These are phyloP conservation scores for Scedosporium boydii DNA, from an alignment of 2,329 filamentous ascomycete species.

Conservation along the genomic window DNA sequence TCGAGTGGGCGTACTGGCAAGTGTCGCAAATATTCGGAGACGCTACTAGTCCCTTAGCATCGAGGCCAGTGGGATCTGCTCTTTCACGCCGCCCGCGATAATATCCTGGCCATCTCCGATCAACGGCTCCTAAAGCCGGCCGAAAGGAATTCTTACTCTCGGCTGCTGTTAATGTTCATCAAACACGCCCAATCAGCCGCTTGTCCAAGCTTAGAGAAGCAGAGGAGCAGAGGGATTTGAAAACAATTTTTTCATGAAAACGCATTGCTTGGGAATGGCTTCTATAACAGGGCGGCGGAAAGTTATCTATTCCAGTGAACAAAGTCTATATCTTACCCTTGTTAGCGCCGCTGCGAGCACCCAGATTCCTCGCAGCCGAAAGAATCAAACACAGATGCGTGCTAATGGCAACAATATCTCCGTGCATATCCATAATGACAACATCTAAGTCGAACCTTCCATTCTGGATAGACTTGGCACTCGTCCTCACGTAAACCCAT, in stretches of 20 bases:
- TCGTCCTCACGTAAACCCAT: conserved; percentile 60
- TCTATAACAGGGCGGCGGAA: neutral
- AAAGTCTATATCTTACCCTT: neutral
- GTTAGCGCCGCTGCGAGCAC: neutral
- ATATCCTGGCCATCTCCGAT: too few species aligned
- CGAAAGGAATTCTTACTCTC: too few species aligned
- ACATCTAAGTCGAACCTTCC: conserved; percentile 70
- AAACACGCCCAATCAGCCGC: neutral
- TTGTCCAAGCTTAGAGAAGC: too few species aligned
- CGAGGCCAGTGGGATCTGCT: too few species aligned
- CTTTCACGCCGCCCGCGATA: too few species aligned
- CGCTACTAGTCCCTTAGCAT: too few species aligned
- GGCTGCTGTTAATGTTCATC: neutral
- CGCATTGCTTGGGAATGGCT: neutral
- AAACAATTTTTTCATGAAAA: neutral
- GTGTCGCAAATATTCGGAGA: too few species aligned
- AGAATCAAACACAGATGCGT: conserved; percentile 12
- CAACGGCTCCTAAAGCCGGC: too few species aligned
- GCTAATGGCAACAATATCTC: conserved; percentile 19
- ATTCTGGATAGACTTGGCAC: conserved; percentile 57
- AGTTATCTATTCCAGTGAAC: neutral
- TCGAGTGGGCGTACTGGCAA: too few species aligned
- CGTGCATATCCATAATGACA: conserved; percentile 44
- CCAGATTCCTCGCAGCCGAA: conserved; percentile 11
- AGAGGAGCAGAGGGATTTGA: neutral